These are phyloP conservation scores for Apiotrichum domesticum DNA, from an alignment of 1,284 basidiomycete genomes.

Conservation along the genomic window DNA sequence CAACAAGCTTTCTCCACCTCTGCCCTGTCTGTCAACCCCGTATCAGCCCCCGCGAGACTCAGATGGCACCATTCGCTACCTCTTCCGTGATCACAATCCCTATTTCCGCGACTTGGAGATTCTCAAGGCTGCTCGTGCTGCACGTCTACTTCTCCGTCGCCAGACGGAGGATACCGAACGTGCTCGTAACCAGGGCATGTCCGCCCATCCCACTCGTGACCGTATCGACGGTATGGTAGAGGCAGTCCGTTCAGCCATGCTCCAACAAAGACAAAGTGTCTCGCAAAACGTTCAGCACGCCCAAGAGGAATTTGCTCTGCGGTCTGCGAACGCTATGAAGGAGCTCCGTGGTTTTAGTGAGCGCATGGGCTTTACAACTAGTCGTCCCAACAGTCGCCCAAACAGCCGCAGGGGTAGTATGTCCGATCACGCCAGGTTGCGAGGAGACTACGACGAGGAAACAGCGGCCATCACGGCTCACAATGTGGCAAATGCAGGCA, in stretches of 20 bases:
- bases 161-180: conserved; percentile 41
- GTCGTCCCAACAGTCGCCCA: conserved; percentile 8
- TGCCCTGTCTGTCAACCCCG: conserved; percentile 44
- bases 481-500: conserved; percentile 10
- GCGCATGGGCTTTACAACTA: conserved; percentile 13
- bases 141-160: conserved; percentile 43
- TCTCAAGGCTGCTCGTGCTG: conserved; percentile 50
- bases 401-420: conserved; percentile 8
- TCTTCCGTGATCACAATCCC: conserved; percentile 54
- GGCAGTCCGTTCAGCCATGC: conserved; percentile 38
- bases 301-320: conserved; percentile 36
- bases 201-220: conserved; percentile 19
- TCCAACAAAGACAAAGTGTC: conserved; percentile 28
- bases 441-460: conserved; percentile 19
- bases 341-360: conserved; percentile 37
- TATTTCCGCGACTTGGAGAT: conserved; percentile 51
- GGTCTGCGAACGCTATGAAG: conserved; percentile 37
- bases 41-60: conserved; percentile 44
- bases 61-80: conserved; percentile 42
- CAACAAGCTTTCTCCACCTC: conserved; percentile 16
- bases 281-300: conserved; percentile 31
- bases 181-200: conserved; percentile 14
- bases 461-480: conserved; percentile 26
- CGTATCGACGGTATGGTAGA: conserved; percentile 29
- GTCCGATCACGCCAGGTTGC: conserved; percentile 2